Conservation (phyloP, 805 yeast genomes). For the Myxozyma nipponensis region DNA sequence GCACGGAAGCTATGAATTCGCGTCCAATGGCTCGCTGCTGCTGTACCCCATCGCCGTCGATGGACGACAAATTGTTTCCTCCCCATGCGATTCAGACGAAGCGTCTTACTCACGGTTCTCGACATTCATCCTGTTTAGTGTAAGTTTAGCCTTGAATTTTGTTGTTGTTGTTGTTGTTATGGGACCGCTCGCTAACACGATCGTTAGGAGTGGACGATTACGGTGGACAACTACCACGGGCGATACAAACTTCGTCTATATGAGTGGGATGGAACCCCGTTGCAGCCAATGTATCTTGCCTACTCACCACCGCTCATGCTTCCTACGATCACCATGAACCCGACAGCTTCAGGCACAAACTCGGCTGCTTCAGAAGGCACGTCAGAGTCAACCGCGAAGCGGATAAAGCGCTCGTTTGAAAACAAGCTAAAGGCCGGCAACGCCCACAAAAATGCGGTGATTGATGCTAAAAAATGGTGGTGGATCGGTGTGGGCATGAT, state of each 20-base stretch:
- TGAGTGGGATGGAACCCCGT: conserved; percentile 65
- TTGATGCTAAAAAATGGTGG: conserved; percentile 34
- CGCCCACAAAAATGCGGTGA: conserved; percentile 32
- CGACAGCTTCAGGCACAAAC: conserved; percentile 50
- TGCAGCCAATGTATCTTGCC: conserved; percentile 87
- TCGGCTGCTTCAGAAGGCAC: conserved; percentile 31
- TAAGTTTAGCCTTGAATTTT: conserved; percentile 1
- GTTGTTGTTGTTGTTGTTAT: background rate
- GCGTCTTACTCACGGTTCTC: conserved; percentile 61
- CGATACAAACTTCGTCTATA: conserved; percentile 68
- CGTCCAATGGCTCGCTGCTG: conserved; percentile 61
- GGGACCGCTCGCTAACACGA: background rate
- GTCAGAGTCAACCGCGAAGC: background rate
- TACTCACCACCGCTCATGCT: conserved; percentile 95
- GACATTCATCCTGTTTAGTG: conserved; percentile 45
- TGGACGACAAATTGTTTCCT: conserved; percentile 85
- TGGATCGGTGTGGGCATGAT: conserved; percentile 41
- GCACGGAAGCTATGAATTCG: conserved; percentile 74
- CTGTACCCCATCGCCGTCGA: conserved; percentile 78
- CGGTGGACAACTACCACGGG: conserved; percentile 78
- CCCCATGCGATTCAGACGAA: conserved; percentile 64
- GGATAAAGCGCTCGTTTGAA: conserved; percentile 13
- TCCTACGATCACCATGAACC: conserved; percentile 88
- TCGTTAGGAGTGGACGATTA: conserved; percentile 41
- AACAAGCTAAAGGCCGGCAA: conserved; percentile 35